phyloP scores from a whole-genome alignment of 495 filamentous ascomycete genomes.

The Penicillium crystallinum region DNA sequence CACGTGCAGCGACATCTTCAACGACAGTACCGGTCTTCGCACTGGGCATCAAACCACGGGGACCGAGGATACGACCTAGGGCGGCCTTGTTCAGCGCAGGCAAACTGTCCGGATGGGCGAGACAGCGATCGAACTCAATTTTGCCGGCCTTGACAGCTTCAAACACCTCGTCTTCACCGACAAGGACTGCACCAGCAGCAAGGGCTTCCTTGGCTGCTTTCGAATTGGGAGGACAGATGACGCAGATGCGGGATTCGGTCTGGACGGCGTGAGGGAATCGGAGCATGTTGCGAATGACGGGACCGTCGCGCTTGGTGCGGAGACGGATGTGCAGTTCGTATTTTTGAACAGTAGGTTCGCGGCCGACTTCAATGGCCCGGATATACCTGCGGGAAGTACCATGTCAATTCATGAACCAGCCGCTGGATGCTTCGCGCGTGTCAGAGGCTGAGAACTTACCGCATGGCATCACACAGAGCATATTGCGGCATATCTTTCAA shows the following conservation, averaged over 20 bases:
- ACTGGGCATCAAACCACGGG: constrained; percentile 86
- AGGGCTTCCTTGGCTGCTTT: constrained; percentile 62
- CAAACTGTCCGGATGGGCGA: constrained; percentile 77
- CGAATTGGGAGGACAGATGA: constrained; percentile 78
- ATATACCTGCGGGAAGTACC: constrained; percentile 59
- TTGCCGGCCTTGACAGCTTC: constrained; percentile 65
- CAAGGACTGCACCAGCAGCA: constrained; percentile 69
- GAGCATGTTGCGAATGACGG: constrained; percentile 79
- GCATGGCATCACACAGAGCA: constrained; percentile 87
- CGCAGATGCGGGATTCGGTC: constrained; percentile 77
- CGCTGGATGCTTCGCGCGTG: neutral
- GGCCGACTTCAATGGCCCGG: constrained; percentile 86
- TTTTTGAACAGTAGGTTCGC: constrained; percentile 62
- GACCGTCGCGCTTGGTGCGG: constrained; percentile 72
- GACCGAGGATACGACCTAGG: constrained; percentile 78
- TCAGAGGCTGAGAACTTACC: constrained; percentile 48
- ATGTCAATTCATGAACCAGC: constrained; percentile 7
- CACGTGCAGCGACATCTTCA: constrained; percentile 61
- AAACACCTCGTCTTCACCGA: constrained; percentile 82
- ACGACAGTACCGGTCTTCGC: constrained; percentile 82
- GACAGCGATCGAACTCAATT: constrained; percentile 82
- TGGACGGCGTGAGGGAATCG: constrained; percentile 84
- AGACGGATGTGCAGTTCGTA: constrained; percentile 84
- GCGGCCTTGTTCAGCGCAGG: constrained; percentile 67
- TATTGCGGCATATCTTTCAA: constrained; percentile 61